phyloP scores from a whole-genome alignment of 2,329 filamentous ascomycete species.

The Penicillium janthinellum region DNA sequence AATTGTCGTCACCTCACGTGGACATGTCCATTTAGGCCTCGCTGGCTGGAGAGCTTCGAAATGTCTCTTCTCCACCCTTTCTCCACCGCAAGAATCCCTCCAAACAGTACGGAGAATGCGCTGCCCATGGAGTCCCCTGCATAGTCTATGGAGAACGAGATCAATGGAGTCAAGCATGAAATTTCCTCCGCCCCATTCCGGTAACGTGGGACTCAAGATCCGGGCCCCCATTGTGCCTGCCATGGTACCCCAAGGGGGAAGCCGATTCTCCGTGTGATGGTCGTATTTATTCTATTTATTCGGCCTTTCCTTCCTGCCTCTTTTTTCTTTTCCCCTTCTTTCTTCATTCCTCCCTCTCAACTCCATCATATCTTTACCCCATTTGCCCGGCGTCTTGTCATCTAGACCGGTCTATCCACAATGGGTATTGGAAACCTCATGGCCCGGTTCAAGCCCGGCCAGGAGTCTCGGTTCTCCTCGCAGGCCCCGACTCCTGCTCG shows the following conservation, averaged over 20 bases:
- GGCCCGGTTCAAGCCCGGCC: constrained; percentile 31
- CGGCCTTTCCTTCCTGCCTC: constrained; percentile 1
- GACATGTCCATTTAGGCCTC: constrained; percentile 11
- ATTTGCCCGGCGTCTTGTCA: constrained; percentile 2
- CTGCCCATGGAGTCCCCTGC: constrained; percentile 24
- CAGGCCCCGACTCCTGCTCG: constrained; percentile 37
- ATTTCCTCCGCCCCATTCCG: constrained; percentile 27
- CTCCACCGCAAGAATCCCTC: constrained; percentile 28
- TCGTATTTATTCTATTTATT: constrained; percentile 36
- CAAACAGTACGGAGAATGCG: constrained; percentile 26
- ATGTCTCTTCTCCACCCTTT: constrained; percentile 23
- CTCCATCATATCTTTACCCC: not conserved
- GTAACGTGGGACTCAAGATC: constrained; percentile 32
- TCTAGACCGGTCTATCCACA: constrained; percentile 13
- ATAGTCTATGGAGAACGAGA: not conserved
- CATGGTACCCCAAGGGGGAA: constrained; percentile 29
- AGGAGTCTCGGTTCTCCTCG: constrained; percentile 35
- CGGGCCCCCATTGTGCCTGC: constrained; percentile 34
- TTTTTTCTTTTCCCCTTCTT: constrained; percentile 15
- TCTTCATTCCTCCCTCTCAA: constrained; percentile 1
- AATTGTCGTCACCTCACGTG: constrained; percentile 19
- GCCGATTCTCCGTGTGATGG: constrained; percentile 14
- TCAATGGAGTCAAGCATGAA: constrained; percentile 23
- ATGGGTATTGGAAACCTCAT: constrained; percentile 37
- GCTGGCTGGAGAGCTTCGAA: constrained; percentile 8